These are phyloP conservation scores for Diaporthe sp. DNA, from an alignment of 2,329 filamentous ascomycete genomes.

Conservation along the genomic window DNA sequence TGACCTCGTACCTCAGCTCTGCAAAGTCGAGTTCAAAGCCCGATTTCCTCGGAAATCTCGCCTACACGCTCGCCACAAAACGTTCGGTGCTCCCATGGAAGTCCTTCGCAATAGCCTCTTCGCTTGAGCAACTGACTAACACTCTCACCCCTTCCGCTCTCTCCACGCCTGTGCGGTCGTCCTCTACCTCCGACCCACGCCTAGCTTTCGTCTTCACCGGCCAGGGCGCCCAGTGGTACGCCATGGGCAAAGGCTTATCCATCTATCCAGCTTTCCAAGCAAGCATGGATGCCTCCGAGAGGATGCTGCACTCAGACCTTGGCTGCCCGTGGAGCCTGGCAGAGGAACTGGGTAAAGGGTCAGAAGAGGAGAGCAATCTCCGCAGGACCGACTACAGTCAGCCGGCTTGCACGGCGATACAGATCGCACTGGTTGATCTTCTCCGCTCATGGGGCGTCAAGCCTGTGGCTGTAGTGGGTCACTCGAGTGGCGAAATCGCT, in stretches of 20 bases:
- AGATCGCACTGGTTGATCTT: constrained; percentile 59
- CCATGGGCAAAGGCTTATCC: constrained; percentile 44
- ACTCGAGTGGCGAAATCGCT: constrained; percentile 57
- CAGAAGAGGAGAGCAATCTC: constrained; percentile 10
- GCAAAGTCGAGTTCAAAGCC: neutral
- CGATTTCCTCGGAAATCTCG: constrained; percentile 44
- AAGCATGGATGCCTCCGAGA: constrained; percentile 42
- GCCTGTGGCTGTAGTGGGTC: constrained; percentile 53
- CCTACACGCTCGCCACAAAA: constrained; percentile 47
- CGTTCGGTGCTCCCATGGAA: constrained; percentile 49
- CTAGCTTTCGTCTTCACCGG: constrained; percentile 42
- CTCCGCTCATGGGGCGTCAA: constrained; percentile 50
- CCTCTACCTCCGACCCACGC: constrained; percentile 7
- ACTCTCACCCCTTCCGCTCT: neutral
- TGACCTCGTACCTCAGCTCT: constrained; percentile 26
- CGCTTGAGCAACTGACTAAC: constrained; percentile 8
- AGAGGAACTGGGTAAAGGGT: neutral
- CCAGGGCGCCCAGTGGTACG: constrained; percentile 43
- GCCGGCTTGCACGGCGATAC: constrained; percentile 62
- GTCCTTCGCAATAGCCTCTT: constrained; percentile 46
- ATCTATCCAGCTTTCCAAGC: constrained; percentile 17
- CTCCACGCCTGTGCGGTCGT: constrained; percentile 8
- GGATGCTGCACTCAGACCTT: constrained; percentile 39
- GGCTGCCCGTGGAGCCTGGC: constrained; percentile 46
- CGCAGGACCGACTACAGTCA: constrained; percentile 52